phyloP scores from a whole-genome alignment of 2,329 filamentous ascomycete genomes.

The Remersonia thermophila region DNA sequence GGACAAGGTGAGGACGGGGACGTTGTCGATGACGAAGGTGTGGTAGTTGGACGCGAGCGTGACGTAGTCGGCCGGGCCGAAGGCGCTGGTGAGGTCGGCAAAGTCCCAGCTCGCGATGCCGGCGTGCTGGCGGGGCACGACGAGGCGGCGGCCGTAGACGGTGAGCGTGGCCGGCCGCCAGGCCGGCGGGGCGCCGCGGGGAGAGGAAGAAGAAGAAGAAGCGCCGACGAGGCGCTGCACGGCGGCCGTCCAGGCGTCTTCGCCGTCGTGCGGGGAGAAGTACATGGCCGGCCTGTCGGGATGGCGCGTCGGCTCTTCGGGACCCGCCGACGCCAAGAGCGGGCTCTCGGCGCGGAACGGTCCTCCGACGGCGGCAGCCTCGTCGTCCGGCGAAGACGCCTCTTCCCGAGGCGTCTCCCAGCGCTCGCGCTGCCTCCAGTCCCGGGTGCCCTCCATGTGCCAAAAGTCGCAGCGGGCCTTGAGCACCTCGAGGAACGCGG shows the following conservation, averaged over 20 bases:
- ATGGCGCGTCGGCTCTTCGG: neutral
- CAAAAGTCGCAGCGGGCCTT: slow-evolving; percentile 71
- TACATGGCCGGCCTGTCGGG: slow-evolving; percentile 16
- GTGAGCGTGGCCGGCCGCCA: slow-evolving; percentile 34
- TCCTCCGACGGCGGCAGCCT: no score
- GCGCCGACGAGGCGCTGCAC: neutral
- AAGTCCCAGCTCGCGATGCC: slow-evolving; percentile 57
- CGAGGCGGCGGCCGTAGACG: slow-evolving; percentile 52
- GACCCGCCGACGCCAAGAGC: no score
- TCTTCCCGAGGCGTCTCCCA: neutral
- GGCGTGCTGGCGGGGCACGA: slow-evolving; percentile 43
- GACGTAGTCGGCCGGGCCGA: slow-evolving; percentile 74
- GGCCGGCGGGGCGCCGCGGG: no score
- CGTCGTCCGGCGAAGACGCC: neutral
- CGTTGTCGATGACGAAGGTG: slow-evolving; percentile 59
- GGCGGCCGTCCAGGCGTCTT: slow-evolving; percentile 18
- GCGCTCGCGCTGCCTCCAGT: slow-evolving; percentile 52
- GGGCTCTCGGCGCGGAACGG: no score
- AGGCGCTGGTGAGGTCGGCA: slow-evolving; percentile 49
- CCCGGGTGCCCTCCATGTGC: slow-evolving; percentile 66
- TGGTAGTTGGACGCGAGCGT: slow-evolving; percentile 69
- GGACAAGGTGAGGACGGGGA: slow-evolving; percentile 53
- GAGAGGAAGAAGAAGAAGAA: no score
- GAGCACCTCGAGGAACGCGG: slow-evolving; percentile 61
- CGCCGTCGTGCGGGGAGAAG: slow-evolving; percentile 15